phyloP scores from a whole-genome alignment of 2,329 filamentous ascomycete genomes.

The Fusarium chuoi region DNA sequence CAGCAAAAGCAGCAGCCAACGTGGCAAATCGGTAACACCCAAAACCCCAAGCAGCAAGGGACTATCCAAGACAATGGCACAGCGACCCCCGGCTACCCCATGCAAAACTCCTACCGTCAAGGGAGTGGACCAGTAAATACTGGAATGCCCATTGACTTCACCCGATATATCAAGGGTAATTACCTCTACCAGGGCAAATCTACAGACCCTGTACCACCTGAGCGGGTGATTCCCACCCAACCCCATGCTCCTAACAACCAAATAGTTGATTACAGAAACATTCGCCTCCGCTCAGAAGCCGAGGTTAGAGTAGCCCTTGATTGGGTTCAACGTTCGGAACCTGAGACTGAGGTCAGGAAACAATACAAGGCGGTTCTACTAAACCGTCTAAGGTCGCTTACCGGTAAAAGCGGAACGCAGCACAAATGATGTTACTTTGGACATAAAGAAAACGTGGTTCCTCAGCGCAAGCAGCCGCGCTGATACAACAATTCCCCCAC shows the following conservation, averaged over 20 bases:
- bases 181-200: conserved; percentile 9
- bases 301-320: conserved; percentile 73
- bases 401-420: conserved; percentile 5
- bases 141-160: conserved; percentile 1
- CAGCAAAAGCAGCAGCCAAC: conserved; percentile 13
- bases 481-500: conserved; percentile 6
- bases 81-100: not conserved
- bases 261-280: conserved; percentile 16
- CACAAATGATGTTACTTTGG: conserved; percentile 12
- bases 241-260: not conserved
- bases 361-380: conserved; percentile 37
- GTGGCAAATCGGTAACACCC: conserved; percentile 15
- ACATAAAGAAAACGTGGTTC: conserved; percentile 15
- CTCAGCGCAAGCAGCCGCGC: conserved; percentile 17
- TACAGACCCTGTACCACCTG: conserved; percentile 1
- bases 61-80: not conserved
- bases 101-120: conserved; percentile 24
- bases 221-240: conserved; percentile 17
- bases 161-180: conserved; percentile 30
- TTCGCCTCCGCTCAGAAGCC: conserved; percentile 68
- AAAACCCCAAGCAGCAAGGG: conserved; percentile 16
- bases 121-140: conserved; percentile 8
- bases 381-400: conserved; percentile 31
- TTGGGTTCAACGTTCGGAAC: conserved; percentile 59
- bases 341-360: conserved; percentile 32